Conservation (phyloP, 1,284 basidiomycete genomes). For the Uromyces viciae-fabae region DNA sequence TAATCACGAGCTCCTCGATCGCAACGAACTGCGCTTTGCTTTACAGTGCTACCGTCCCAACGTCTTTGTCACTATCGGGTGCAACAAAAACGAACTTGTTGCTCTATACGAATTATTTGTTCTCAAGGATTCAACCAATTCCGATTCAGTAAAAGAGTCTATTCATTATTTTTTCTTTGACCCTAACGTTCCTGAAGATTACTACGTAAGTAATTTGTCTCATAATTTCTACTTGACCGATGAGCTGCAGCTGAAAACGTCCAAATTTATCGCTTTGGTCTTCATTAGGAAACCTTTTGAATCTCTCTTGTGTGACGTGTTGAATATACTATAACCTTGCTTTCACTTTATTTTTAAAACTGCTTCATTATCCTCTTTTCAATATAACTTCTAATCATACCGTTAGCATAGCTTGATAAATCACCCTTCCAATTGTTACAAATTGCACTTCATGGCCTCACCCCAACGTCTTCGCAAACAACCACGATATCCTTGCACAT, state of each 20-base stretch:
- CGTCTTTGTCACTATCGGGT: background rate
- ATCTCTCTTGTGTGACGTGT: no score
- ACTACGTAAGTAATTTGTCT: background rate
- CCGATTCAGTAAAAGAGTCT: background rate
- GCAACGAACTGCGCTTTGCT: background rate
- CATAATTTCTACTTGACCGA: no score
- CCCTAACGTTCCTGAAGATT: background rate
- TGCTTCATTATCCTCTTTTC: no score
- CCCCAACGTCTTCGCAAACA: no score
- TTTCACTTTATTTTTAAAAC: background rate
- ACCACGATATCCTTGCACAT: background rate
- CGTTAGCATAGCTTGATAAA: background rate
- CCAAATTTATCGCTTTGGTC: no score
- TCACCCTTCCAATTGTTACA: no score
- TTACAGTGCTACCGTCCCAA: conserved; percentile 5
- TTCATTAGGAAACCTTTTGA: no score
- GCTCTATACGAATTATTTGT: background rate
- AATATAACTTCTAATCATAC: background rate
- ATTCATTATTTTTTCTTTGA: background rate
- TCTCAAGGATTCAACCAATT: background rate
- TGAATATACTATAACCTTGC: background rate
- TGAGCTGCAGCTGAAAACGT: no score
- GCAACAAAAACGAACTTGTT: background rate
- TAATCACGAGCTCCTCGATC: background rate
- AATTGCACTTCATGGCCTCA: no score